phyloP scores from a whole-genome alignment of 78 protist species.

The Acrasis kona region DNA sequence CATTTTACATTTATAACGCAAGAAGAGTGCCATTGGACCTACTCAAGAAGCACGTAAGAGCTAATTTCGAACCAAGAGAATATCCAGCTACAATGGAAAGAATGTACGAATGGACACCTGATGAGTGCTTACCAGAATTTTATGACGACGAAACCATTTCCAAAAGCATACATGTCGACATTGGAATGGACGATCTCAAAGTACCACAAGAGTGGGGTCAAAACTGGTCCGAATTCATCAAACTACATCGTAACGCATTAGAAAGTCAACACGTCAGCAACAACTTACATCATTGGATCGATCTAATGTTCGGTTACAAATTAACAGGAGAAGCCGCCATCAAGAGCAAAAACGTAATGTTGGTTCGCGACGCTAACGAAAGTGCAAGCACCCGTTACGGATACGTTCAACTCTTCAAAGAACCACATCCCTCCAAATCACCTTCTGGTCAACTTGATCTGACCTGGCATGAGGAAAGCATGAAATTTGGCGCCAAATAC shows the following conservation, averaged over 20 bases:
- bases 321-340: slow-evolving; percentile 78
- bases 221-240: slow-evolving; percentile 41
- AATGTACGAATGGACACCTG: slow-evolving; percentile 69
- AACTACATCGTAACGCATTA: slow-evolving; percentile 61
- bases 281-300: slow-evolving; percentile 88
- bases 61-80: slow-evolving; percentile 60
- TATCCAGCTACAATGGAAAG: slow-evolving; percentile 62
- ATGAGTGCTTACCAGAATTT: slow-evolving; percentile 81
- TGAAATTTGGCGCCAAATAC: not conserved
- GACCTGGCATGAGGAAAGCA: not conserved
- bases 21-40: slow-evolving; percentile 57
- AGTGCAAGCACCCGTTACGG: slow-evolving; percentile 1
- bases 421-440: slow-evolving; percentile 29
- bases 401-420: slow-evolving; percentile 24
- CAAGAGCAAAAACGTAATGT: slow-evolving; percentile 44
- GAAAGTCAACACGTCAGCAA: slow-evolving; percentile 76
- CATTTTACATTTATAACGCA: slow-evolving; percentile 61
- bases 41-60: slow-evolving; percentile 52
- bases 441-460: too few species aligned
- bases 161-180: slow-evolving; percentile 47
- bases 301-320: slow-evolving; percentile 84
- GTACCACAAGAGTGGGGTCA: slow-evolving; percentile 35
- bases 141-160: slow-evolving; percentile 52
- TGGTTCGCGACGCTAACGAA: not conserved
- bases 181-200: slow-evolving; percentile 66